These are phyloP conservation scores for Aspergillus kassunensis DNA, from an alignment of 495 filamentous ascomycete species.

Conservation along the genomic window DNA sequence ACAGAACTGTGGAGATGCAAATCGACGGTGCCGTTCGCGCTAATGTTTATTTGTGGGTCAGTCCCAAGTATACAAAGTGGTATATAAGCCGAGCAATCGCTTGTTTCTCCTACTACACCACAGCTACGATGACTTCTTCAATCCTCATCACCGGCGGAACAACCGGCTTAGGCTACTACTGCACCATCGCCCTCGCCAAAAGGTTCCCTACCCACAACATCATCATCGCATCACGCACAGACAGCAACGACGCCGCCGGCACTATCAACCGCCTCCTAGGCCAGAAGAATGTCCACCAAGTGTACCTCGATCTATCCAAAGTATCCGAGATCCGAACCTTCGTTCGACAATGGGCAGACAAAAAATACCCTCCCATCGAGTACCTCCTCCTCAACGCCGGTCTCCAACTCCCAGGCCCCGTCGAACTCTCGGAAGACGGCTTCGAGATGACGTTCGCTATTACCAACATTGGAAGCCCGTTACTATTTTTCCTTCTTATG, in stretches of 20 bases:
- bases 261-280: not conserved
- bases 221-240: not conserved
- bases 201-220: not conserved
- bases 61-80: no score
- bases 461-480: not conserved
- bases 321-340: not conserved
- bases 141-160: slow-evolving; percentile 3
- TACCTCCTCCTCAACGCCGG: slow-evolving; percentile 4
- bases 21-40: no score
- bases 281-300: not conserved
- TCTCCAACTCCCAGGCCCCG: not conserved
- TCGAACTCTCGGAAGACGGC: not conserved
- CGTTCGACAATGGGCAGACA: not conserved
- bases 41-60: no score
- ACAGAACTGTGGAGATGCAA: no score
- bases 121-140: no score
- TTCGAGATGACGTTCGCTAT: not conserved
- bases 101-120: no score
- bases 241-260: not conserved
- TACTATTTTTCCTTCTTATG: not conserved
- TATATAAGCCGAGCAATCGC: no score
- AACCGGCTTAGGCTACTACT: not conserved
- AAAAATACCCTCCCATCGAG: not conserved
- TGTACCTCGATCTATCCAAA: not conserved
- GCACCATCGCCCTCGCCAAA: not conserved